Conservation (phyloP, 179 eudicot species). For the Gypsophila paniculata region DNA sequence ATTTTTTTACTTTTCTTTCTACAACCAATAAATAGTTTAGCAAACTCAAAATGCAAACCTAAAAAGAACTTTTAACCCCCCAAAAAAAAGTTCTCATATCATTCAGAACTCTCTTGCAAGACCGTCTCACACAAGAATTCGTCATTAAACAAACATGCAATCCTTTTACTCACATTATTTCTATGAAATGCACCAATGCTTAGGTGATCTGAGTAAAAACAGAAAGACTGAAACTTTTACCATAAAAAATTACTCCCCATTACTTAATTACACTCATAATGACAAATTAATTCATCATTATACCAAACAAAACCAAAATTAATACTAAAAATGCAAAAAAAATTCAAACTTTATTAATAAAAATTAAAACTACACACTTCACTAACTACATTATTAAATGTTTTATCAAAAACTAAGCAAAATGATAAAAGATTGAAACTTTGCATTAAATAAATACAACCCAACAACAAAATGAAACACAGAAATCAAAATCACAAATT, state of each 20-base stretch:
- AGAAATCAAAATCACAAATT: no score
- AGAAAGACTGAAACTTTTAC: conserved; percentile 16
- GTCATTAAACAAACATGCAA: conserved; percentile 11
- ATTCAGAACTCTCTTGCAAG: no score
- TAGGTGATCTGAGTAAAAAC: not conserved
- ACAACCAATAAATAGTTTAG: not conserved
- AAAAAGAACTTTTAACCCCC: not conserved
- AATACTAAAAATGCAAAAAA: conserved; percentile 10
- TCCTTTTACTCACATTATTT: conserved; percentile 3
- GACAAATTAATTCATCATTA: not conserved
- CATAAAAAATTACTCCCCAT: not conserved
- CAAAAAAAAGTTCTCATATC: not conserved
- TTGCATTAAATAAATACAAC: conserved; percentile 1
- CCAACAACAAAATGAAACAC: not conserved
- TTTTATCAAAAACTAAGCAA: not conserved
- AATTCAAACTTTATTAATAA: not conserved
- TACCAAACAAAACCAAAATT: not conserved
- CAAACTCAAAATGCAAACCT: not conserved
- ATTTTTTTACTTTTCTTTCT: not conserved
- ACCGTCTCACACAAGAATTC: not conserved
- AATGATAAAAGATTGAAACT: conserved; percentile 7
- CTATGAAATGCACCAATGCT: not conserved
- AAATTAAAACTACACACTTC: not conserved
- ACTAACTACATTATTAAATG: conserved; percentile 9
- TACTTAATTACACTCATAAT: not conserved